Base-by-base conservation (phyloP, 441 rosid genomes). In the Pelargonium fulgidum region DNA sequence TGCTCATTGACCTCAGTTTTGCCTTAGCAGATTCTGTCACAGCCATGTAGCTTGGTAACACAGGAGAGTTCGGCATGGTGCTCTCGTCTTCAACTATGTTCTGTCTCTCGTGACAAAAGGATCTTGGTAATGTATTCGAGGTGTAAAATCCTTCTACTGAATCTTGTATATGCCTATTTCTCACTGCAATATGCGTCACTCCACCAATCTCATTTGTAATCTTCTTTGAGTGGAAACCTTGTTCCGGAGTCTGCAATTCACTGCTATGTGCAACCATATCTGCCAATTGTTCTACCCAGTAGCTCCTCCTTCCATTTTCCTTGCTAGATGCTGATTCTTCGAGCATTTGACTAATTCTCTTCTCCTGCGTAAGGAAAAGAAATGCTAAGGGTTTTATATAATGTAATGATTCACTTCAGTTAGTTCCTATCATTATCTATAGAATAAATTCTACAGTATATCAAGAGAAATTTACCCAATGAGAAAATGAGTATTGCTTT, bases 401-500 rank as follows among this genome's bases (percentile, higher is more conserved):
- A 14, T 12, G 52, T 13, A 14, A 67, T 16, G 19, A 50, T 29
- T 16, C 26, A 22, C 67, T 71, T 8, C 52, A 17, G 11, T 48
- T 11, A 14, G 29, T 17, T 63, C 1, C 19, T 7, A 17, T 33
- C 12, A 41, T 0, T 45, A 26, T 16, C 48, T 16, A 9, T 52
- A 39, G 1, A 20, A 69, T 17, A 62, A 39, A 52, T 20, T 68
- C 1, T 1, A 9, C n/a, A 6, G 58, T 3, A 54, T 16, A 54
- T 54, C 8, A 54, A 3, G 47, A 66, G 45, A 59, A 47, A 48
- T 52, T 70, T 86, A 93, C 98, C 84, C 86, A 79, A 64, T 89
- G 84, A 3, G 97, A 89, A 54, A 84, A 89, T 0, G 97, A 91
- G 82, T 89, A 93, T 72, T 79, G 87, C 80, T 85, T 77, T 91